Conservation (phyloP, 2,329 filamentous ascomycete genomes). For the Fusarium guadeloupense region DNA sequence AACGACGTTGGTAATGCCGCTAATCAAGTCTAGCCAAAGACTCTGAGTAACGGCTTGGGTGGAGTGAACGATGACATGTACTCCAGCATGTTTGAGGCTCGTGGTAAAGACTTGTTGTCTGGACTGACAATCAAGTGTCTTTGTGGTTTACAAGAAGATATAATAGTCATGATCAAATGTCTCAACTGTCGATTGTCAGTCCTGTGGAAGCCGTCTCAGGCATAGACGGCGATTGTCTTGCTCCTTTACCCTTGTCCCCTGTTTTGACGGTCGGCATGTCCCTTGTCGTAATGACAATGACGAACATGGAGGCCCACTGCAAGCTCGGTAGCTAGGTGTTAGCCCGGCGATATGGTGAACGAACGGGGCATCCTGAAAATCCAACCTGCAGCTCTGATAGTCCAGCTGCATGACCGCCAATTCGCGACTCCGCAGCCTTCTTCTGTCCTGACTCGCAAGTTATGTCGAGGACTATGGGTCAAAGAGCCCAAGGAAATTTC, state of each 20-base stretch:
- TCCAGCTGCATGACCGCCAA: slow-evolving; percentile 35
- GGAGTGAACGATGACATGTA: not conserved
- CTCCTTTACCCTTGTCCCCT: slow-evolving; percentile 19
- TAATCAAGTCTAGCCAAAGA: not conserved
- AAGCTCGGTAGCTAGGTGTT: slow-evolving; percentile 44
- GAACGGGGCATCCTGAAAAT: slow-evolving; percentile 32
- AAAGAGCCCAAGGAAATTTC: not conserved
- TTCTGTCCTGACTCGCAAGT: slow-evolving; percentile 22
- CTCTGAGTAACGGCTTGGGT: not conserved
- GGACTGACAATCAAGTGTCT: not conserved
- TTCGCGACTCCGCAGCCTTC: slow-evolving; percentile 17
- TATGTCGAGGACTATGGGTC: not conserved
- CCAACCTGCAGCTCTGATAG: slow-evolving; percentile 32
- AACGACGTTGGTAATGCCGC: not conserved
- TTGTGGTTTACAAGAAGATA: not conserved
- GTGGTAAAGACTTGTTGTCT: no score
- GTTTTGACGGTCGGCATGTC: slow-evolving; percentile 12
- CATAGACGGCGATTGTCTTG: slow-evolving; percentile 17
- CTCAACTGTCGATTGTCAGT: not conserved
- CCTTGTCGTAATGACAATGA: slow-evolving; percentile 40
- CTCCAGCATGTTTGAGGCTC: not conserved
- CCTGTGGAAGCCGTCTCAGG: slow-evolving; percentile 9
- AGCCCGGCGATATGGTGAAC: slow-evolving; percentile 39
- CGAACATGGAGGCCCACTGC: slow-evolving; percentile 42
- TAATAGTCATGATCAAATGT: not conserved